Base-by-base conservation (phyloP, 2,329 filamentous ascomycete genomes). In the Fusarium bulbicola region DNA sequence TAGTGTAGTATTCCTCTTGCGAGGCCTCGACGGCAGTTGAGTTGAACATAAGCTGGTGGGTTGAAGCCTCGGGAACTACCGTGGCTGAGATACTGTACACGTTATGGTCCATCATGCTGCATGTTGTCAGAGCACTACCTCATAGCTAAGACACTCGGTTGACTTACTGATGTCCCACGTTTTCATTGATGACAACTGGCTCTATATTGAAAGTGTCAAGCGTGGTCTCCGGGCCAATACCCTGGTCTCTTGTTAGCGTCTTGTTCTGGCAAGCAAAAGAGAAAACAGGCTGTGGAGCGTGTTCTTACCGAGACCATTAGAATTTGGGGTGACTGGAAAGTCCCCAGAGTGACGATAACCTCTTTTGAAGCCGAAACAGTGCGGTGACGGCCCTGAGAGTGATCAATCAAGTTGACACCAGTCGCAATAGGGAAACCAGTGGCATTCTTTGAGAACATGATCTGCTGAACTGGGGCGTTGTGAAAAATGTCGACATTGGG, bases 1-100 rank as follows among this genome's bases (percentile, higher is more conserved):
- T 68, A 3, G 7, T 45, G 21, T 68, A 68, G 5, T 63, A 68
- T 7, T 68, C 57, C 43, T 68, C 20, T 3, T 21, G 14, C 11
- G 53, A 57, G 14, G 28, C 39, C 4, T 57, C 39, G 2, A 34
- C 39, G 28, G 39, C n/a, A 6, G 53, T 57, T 3, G 61, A 40
- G 18, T 40, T 52, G 1, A 56, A 63, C 2, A 66, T 40, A 7
- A 52, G 47, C 2, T 63, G 26, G 7, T 68, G 63, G 1, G 56
- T 43, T 3, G 66, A 50, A 3, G 66, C 20, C 16, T 63, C 49
- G 6, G 66, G 18, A 0, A 43, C 28, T 1, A 68, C 66, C 3
- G 49, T 56, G 5, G 66, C 66, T 36, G 67, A 68, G n/a, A 68
- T 68, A 4, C 66, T 68, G 1, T 63, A 68, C 1, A 68, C 14